These are phyloP conservation scores for Mychonastes homosphaera DNA, from an alignment of 139 green algal species.

Conservation along the genomic window DNA sequence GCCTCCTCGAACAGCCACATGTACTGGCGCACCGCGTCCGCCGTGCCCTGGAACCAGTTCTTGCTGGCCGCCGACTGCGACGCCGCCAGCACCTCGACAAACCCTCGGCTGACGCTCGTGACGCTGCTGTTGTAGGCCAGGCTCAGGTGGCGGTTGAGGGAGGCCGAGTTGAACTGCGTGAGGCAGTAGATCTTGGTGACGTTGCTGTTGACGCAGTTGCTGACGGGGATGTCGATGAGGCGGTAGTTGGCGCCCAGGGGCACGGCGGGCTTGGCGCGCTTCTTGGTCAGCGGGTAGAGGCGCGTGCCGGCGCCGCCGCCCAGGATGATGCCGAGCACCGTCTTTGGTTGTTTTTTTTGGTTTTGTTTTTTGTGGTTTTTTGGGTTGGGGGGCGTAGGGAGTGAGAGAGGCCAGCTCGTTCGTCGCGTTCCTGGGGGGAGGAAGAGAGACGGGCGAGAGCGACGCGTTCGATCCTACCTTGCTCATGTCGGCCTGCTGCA, in stretches of 20 bases:
- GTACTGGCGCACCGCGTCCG: conserved; percentile 97
- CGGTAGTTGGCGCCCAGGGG: conserved; percentile 98
- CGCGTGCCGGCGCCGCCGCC: conserved; percentile 89
- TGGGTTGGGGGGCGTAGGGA: conserved; percentile 9
- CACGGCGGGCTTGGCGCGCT: conserved; percentile 95
- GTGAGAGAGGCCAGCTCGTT: too few relatives aligned
- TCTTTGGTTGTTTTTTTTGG: too few relatives aligned
- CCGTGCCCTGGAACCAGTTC: conserved; percentile 97
- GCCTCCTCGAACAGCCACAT: conserved; percentile 97
- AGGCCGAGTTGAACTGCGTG: conserved; percentile 99
- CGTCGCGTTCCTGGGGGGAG: too few relatives aligned
- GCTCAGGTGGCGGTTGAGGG: conserved; percentile 94
- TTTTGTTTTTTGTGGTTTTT: too few relatives aligned
- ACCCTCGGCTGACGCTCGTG: conserved; percentile 71
- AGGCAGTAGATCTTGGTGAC: conserved; percentile 99
- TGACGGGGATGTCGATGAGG: conserved; percentile 99
- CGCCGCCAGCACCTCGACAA: conserved; percentile 98
- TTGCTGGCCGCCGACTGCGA: conserved; percentile 83
- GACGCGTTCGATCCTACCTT: too few relatives aligned
- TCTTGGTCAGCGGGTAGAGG: conserved; percentile 97
- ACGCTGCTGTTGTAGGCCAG: conserved; percentile 94
- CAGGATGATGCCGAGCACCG: conserved; percentile 92
- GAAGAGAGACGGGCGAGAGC: too few relatives aligned
- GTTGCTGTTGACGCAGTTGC: conserved; percentile 98
- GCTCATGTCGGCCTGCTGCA: too few relatives aligned